These are phyloP conservation scores for Hyphopichia khmerensis DNA, from an alignment of 1,139 yeast genomes.

Conservation along the genomic window DNA sequence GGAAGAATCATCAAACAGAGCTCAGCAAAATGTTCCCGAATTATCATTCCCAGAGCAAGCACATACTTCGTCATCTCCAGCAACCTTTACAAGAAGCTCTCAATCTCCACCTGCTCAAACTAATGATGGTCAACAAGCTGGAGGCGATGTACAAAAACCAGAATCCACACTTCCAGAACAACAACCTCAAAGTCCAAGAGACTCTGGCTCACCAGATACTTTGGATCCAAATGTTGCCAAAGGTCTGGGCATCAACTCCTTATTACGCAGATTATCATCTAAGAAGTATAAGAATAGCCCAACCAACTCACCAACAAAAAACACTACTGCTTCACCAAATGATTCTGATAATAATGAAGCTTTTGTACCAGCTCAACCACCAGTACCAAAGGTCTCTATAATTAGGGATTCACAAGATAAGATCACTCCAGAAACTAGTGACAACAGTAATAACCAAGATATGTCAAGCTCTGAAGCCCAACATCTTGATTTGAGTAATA, in stretches of 20 bases:
- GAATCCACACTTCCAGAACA: constrained; percentile 26
- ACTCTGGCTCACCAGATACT: constrained; percentile 23
- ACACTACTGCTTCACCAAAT: not conserved
- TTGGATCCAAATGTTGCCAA: constrained; percentile 34
- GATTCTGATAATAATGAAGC: constrained; percentile 1
- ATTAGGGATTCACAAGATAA: constrained; percentile 16
- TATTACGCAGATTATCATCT: constrained; percentile 40
- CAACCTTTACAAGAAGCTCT: constrained; percentile 14
- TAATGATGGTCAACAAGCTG: constrained; percentile 2
- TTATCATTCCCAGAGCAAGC: constrained; percentile 67
- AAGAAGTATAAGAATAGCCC: constrained; percentile 24
- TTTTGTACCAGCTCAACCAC: constrained; percentile 6
- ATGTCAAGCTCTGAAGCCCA: not conserved
- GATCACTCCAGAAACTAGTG: constrained; percentile 13
- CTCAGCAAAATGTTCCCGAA: constrained; percentile 19
- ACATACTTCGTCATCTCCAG: constrained; percentile 46
- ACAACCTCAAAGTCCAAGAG: constrained; percentile 34
- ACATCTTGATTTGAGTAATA: constrained; percentile 11
- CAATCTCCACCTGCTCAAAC: constrained; percentile 13
- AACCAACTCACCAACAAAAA: constrained; percentile 8
- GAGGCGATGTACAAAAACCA: constrained; percentile 4
- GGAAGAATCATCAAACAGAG: constrained; percentile 7
- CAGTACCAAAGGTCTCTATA: constrained; percentile 18
- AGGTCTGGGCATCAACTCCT: constrained; percentile 33
- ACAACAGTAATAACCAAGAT: not conserved